A percentile compares a stretch with the other conserved stretches of the same genome.
Conservation (phyloP, 768 basidiomycete species). For the Podaxis sp. region DNA sequence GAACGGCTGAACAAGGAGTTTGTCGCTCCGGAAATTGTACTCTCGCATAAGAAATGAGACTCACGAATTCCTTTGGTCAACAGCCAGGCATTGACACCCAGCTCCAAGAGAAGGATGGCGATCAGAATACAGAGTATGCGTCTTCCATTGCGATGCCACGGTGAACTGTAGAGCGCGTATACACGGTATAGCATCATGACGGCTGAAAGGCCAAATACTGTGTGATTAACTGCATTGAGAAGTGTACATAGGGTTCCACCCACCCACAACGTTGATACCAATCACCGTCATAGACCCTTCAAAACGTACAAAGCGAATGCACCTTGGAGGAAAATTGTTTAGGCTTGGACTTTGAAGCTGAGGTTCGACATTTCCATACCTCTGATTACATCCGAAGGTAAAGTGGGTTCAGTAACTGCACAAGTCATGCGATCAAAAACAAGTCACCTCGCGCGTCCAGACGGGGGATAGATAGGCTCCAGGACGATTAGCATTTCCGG, state of each 20-base stretch:
- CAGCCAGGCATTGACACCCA: constrained; percentile 51
- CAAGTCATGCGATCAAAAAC: not conserved
- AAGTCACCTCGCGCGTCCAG: constrained; percentile 37
- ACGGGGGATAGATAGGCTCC: constrained; percentile 42
- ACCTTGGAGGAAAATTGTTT: constrained; percentile 29
- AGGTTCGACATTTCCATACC: constrained; percentile 5
- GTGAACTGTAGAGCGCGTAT: constrained; percentile 35
- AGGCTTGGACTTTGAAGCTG: not conserved
- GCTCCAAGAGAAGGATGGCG: constrained; percentile 40
- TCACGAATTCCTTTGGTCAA: constrained; percentile 49
- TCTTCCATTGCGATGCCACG: not conserved
- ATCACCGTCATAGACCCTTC: constrained; percentile 50
- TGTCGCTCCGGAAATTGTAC: not conserved
- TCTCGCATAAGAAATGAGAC: constrained; percentile 19
- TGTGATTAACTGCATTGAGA: not conserved
- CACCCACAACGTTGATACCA: constrained; percentile 48
- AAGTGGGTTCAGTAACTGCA: not conserved
- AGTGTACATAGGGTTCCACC: not conserved
- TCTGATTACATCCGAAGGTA: constrained; percentile 5
- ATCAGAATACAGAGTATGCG: constrained; percentile 28
- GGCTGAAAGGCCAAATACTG: constrained; percentile 18
- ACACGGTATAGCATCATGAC: constrained; percentile 61
- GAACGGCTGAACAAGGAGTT: constrained; percentile 30
- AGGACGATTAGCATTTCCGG: not conserved
- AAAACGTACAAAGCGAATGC: constrained; percentile 46